Base-by-base conservation (phyloP, 2,329 filamentous ascomycete species). In the Keithomyces neogunnii region DNA sequence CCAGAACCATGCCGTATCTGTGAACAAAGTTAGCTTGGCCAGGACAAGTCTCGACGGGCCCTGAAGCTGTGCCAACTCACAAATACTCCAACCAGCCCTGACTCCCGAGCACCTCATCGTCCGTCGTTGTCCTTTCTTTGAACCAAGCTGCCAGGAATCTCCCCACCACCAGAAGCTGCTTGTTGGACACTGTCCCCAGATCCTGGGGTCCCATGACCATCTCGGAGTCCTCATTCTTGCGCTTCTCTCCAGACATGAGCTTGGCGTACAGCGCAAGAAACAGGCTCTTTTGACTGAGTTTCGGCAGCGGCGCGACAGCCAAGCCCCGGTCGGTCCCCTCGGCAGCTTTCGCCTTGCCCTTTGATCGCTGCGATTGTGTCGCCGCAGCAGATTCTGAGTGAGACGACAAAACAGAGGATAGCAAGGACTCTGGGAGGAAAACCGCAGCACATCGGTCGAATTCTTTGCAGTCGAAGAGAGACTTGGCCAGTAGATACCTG, bases 201-300 rank as follows among this genome's bases (percentile, higher is more conserved):
- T 99, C 93, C 53, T 91, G 85, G 1, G 93, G 92, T 0, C 93
- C 93, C 69, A 97, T 82, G 48, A 99, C 88, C 87, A 96, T 96
- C 70, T 99, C 93, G 28, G 88, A 89, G 52, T 97, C 92, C 68
- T 99, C 93, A 61, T 96, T 89, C 68, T 92, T 96, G 57, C 89
- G 84, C 74, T 97, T 96, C 74, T 99, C 93, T 1, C 93, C 93
- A 0, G 91, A 87, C 56, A 97, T 81, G 64, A 91, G 90, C 63
- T 92, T 95, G 44, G 93, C 89, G 62, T 99, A 99, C 3, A 97
- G 74, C 0, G 90, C 87, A 9, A 99, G 76, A 63, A 99, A 99
- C 26, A 97, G 70, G 49, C 92, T 90, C 69, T 92, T 95, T 66
- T 96, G 90, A 64, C 91, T 96, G 48, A 96, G 65, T 49, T 69